Base-by-base conservation (phyloP, 164 flowering plant species). In the Liriodendron chinense region DNA sequence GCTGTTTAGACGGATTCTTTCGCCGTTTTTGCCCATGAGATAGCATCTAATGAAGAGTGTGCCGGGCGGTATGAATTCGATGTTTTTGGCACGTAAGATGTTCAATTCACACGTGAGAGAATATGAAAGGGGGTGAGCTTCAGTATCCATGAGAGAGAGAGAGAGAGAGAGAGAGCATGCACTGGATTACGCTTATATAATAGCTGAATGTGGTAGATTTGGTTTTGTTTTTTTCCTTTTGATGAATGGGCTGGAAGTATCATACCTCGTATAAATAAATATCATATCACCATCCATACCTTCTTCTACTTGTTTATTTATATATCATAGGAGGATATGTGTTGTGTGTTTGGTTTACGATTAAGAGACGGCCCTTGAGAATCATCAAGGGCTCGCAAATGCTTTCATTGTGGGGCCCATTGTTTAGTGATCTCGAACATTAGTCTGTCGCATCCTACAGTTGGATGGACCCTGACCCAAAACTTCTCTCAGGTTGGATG, bases 1-100 rank as follows among this genome's bases (percentile, higher is more conserved):
- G 63, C 73, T 90, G 74, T 87, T 82, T 1, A 92, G 75, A 18
- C 70, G 81, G 49, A 89, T 74, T 75, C 80, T 83, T 69, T 72
- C 65, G 76, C 86, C 80, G 79, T 82, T 80, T 68, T 86, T 87
- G 21, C 85, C 79, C 24, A 86, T 71, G 56, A 92, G 83, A 76
- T 88, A 88, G 81, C 81, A 87, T 76, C 93, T 86, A 0, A 91
- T 85, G 72, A 88, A 91, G 23, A 91, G 71, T n/a, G 70, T 72
- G 1, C 83, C 83, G 0, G 24, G 18, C 0, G 77, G 65, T 59
- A 79, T 79, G 74, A 75, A 34, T 0, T 75, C 82, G 0, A 86
- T 78, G 86, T 91, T 89, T 79, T 82, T 87, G 2, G 92, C 96
- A 82, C 82, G 81, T 24, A 86, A 64, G 79, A 89, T 84, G 62